These are phyloP conservation scores for Polychaeton citri DNA, from an alignment of 2,329 filamentous ascomycete genomes.

Conservation along the genomic window DNA sequence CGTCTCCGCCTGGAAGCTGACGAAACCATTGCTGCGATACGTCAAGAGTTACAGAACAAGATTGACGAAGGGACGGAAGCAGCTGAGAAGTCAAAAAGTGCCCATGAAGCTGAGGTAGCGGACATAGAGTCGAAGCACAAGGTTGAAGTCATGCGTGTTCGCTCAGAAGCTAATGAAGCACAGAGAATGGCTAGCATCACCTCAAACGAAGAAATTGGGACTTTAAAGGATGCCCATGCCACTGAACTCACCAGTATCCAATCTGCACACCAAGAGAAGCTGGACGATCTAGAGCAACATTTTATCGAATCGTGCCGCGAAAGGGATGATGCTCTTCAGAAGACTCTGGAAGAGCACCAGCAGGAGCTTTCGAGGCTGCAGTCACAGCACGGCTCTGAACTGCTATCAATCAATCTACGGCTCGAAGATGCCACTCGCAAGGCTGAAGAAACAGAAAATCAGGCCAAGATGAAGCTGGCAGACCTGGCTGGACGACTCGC, in stretches of 20 bases:
- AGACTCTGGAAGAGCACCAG: not conserved
- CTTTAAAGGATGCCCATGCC: not conserved
- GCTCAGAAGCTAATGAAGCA: not conserved
- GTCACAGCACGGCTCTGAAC: not conserved
- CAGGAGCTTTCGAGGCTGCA: not conserved
- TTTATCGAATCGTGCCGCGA: not conserved
- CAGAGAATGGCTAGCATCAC: not conserved
- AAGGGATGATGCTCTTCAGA: not conserved
- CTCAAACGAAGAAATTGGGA: not conserved
- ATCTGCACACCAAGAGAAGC: not conserved
- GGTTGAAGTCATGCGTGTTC: constrained; percentile 1
- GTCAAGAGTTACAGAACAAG: too few species aligned
- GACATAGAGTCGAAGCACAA: constrained; percentile 2
- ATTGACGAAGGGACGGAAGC: too few species aligned
- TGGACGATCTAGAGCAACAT: not conserved
- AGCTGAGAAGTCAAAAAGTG: too few species aligned
- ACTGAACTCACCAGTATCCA: not conserved
- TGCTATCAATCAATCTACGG: constrained; percentile 1
- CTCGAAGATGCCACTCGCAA: constrained; percentile 4
- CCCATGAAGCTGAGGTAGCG: not conserved
- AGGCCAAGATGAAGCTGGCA: constrained; percentile 13
- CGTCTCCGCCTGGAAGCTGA: too few species aligned
- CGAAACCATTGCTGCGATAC: too few species aligned
- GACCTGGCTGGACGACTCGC: constrained; percentile 13
- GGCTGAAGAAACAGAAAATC: constrained; percentile 4